Evolutionary conservation across 2,329 filamentous ascomycete genomes (phyloP).

Genomic region (Botrytis fabae): DNA sequence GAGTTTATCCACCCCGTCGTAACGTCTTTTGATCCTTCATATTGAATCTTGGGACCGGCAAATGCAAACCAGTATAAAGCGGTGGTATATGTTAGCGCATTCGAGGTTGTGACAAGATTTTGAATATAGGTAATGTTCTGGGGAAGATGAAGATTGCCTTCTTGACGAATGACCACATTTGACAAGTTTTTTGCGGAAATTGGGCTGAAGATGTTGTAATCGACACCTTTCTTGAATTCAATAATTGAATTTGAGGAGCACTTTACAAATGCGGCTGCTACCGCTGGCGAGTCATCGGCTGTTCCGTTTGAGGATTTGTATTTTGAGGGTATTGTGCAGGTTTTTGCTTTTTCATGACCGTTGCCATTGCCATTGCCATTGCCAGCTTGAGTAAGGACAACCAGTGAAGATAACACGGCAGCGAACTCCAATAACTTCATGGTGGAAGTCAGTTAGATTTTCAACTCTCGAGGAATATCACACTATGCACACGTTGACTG

Average conservation of each 20-base stretch:
- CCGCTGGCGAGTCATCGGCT: slow-evolving; percentile 45
- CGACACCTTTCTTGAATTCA: slow-evolving; percentile 44
- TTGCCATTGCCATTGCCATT: background rate
- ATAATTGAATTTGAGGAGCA: slow-evolving; percentile 43
- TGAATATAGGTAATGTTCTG: slow-evolving; percentile 45
- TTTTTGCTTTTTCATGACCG: slow-evolving; percentile 12
- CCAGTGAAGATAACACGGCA: background rate
- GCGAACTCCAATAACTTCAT: background rate
- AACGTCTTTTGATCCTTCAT: slow-evolving; percentile 42
- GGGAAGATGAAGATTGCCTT: slow-evolving; percentile 48
- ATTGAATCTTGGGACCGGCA: slow-evolving; percentile 40
- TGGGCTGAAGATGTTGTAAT: slow-evolving; percentile 47
- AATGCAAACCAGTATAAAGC: slow-evolving; percentile 45
- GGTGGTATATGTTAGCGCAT: slow-evolving; percentile 36
- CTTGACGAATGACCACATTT: slow-evolving; percentile 46
- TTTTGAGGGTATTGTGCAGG: slow-evolving; percentile 24
- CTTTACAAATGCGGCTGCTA: slow-evolving; percentile 42
- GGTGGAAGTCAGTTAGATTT: background rate
- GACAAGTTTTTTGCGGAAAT: slow-evolving; percentile 44
- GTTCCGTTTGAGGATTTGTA: slow-evolving; percentile 42
- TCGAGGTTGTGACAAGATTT: slow-evolving; percentile 41
- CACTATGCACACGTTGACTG: background rate
- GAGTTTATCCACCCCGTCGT: slow-evolving; percentile 48
- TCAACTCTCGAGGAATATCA: background rate
- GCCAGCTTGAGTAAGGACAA: background rate